A percentile compares a stretch with the other conserved stretches of the same genome.
phyloP scores from a whole-genome alignment of 495 filamentous ascomycete species.

The Niebla homalea region DNA sequence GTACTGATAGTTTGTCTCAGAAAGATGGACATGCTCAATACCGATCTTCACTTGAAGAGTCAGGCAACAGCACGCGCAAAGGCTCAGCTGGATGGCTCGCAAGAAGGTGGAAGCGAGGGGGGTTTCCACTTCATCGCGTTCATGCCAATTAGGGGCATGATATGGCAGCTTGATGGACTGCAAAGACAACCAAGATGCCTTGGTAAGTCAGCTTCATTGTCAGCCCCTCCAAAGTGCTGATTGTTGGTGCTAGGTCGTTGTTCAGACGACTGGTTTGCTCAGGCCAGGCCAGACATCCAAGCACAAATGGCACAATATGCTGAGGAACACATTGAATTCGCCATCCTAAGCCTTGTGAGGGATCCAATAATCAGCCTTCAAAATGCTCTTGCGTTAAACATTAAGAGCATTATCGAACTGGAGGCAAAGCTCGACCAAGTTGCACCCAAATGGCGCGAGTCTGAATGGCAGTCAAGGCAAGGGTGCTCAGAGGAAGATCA shows the following conservation, averaged over 20 bases:
- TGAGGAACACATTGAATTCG: constrained; percentile 44
- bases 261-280: constrained; percentile 35
- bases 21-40: constrained; percentile 66
- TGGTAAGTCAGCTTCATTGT: constrained; percentile 32
- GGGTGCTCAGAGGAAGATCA: not conserved
- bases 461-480: not conserved
- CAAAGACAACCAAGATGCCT: constrained; percentile 58
- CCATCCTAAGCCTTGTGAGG: constrained; percentile 38
- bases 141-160: constrained; percentile 56
- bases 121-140: constrained; percentile 84
- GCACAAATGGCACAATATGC: constrained; percentile 39
- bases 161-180: constrained; percentile 89
- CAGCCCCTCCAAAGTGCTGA: not conserved
- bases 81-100: constrained; percentile 18
- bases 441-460: constrained; percentile 19
- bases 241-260: constrained; percentile 21
- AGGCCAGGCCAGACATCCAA: constrained; percentile 33
- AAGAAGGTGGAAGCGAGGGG: constrained; percentile 34
- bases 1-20: constrained; percentile 18
- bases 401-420: constrained; percentile 28
- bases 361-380: constrained; percentile 35
- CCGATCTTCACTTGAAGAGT: constrained; percentile 54
- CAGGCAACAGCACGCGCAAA: constrained; percentile 36
- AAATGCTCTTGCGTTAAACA: constrained; percentile 31
- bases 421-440: constrained; percentile 22